Conservation (phyloP, 331 rosid genomes). For the Rosa hybrid region DNA sequence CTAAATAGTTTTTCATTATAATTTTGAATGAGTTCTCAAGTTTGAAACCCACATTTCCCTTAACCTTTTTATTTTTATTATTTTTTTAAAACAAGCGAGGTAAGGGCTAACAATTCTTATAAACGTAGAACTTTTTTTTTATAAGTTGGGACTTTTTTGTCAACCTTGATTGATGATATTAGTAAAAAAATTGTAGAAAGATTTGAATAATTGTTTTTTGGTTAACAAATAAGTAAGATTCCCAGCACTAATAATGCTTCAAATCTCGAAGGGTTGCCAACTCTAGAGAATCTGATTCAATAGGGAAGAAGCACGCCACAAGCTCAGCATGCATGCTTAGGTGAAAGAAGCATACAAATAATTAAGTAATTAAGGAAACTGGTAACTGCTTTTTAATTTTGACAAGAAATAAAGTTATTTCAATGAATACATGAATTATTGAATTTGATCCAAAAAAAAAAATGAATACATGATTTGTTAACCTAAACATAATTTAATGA, state of each 20-base stretch:
- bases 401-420: neutral
- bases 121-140: neutral
- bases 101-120: neutral
- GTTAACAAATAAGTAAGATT: neutral
- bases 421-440: neutral
- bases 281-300: no score
- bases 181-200: neutral
- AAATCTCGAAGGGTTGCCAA: no score
- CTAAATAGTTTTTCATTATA: neutral
- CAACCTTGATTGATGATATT: constrained; percentile 1
- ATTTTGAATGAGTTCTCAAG: neutral
- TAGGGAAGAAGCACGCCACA: no score
- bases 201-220: neutral
- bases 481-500: neutral
- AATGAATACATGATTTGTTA: neutral
- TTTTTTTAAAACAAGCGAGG: neutral
- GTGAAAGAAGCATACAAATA: neutral
- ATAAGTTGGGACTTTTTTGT: neutral
- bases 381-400: neutral
- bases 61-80: no score
- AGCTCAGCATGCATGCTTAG: neutral
- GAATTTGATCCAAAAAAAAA: no score
- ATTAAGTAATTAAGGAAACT: neutral
- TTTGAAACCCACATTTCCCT: neutral
- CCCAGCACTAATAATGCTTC: no score